Base-by-base conservation (phyloP, 2,329 filamentous ascomycete species). In the Aurifilum marmelostoma region DNA sequence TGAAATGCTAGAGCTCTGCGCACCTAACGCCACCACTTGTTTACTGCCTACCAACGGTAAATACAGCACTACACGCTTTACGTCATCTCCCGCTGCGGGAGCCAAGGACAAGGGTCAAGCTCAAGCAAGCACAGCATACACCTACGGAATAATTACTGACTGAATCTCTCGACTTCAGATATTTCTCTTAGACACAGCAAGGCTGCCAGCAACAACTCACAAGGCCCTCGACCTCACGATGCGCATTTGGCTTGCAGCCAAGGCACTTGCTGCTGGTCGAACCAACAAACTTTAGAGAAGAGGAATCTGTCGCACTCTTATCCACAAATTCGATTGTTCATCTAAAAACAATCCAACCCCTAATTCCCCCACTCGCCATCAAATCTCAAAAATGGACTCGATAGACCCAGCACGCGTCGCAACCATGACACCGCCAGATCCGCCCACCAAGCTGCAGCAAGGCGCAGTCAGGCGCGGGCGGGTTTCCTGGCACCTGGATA, bases 21-120 rank as follows among this genome's bases (percentile, higher is more conserved):
- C 52, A 29, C 52, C 52, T 12, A 56, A 56, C 8, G 52, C 52
- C 50, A 54, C 50, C 50, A 54, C 50, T 54, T 27, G 52, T 54
- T 27, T 54, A 54, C 50, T 24, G 18, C n/a, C n/a, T 27, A 27
- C 16, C 16, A 47, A 9, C 43, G 43, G 43, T 47, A 47, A 47
- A n/a, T 47, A 47, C 41, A 8, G 18, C n/a, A 47, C 6, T 47
- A 16, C 52, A 56, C 7, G 14, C 52, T 56, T 56, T 56, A 56
- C 52, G 52, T 56, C 52, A 56, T 29, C 27, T 56, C 52, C 52
- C 24, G 24, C 27, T 27, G n/a, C 52, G 24, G 52, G 14, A 16
- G 24, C 52, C 21, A 47, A 16, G 52, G 52, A 16, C 52, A 56
- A 18, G 52, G 52, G 27, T 29, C 52, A 29, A 14, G n/a, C 24